Evolutionary conservation across 805 yeast species (phyloP).

Genomic region (Candida golubevii): DNA sequence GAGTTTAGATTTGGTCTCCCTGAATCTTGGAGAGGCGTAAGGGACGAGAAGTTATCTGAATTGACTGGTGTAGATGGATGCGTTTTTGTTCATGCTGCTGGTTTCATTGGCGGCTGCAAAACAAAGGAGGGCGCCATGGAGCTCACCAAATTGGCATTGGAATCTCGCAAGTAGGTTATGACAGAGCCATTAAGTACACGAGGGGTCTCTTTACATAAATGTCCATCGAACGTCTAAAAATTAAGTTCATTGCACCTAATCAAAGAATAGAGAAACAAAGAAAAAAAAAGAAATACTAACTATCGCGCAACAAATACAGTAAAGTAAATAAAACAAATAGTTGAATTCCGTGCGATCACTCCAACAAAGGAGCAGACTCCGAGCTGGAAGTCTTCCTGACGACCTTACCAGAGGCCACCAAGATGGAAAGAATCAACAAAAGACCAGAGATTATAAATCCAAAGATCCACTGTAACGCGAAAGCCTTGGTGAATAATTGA

Average conservation of each 20-base stretch:
- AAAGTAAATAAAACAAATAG: too few relatives aligned
- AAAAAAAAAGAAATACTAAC: too few relatives aligned
- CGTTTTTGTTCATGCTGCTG: slow-evolving; percentile 91
- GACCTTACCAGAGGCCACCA: slow-evolving; percentile 39
- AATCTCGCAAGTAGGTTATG: slow-evolving; percentile 2
- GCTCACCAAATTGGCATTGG: slow-evolving; percentile 52
- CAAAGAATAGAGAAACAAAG: too few relatives aligned
- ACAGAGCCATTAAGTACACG: too few relatives aligned
- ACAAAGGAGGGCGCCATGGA: slow-evolving; percentile 72
- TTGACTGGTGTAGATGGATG: slow-evolving; percentile 81
- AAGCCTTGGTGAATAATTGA: slow-evolving; percentile 61
- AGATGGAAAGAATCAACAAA: slow-evolving; percentile 47
- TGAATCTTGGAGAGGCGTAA: slow-evolving; percentile 89
- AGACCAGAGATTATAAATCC: slow-evolving; percentile 63
- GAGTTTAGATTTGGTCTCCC: slow-evolving; percentile 85
- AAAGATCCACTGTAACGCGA: slow-evolving; percentile 85
- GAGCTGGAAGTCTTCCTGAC: slow-evolving; percentile 11
- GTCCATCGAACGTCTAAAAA: too few relatives aligned
- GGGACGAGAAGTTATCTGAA: slow-evolving; percentile 77
- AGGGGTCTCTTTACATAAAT: too few relatives aligned
- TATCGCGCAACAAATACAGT: too few relatives aligned
- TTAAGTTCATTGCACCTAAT: background rate
- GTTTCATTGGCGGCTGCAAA: slow-evolving; percentile 93
- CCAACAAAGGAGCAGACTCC: slow-evolving; percentile 20
- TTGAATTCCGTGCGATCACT: slow-evolving; percentile 1